Conservation (phyloP, 2,329 filamentous ascomycete genomes). For the Rhinocladiella mackenziei region DNA sequence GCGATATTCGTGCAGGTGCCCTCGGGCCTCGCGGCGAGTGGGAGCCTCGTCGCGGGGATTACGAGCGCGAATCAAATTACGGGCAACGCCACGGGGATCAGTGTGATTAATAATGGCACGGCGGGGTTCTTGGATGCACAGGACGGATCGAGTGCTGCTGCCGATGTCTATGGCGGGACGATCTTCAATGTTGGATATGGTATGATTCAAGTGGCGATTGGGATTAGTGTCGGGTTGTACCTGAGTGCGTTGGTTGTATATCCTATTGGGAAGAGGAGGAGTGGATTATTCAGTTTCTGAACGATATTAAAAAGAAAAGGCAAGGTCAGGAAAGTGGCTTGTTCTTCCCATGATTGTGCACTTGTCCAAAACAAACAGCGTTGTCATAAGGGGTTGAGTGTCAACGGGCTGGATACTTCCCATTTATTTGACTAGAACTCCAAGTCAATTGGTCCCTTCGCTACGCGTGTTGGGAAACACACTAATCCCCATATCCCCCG, state of each 20-base stretch:
- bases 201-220: slow-evolving; percentile 48
- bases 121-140: slow-evolving; percentile 24
- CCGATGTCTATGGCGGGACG: slow-evolving; percentile 30
- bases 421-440: no score
- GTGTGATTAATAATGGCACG: slow-evolving; percentile 41
- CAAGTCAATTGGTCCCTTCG: no score
- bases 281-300: slow-evolving; percentile 46
- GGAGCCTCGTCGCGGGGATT: slow-evolving; percentile 55
- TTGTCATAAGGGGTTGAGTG: no score
- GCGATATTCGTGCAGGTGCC: slow-evolving; percentile 73
- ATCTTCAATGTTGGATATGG: slow-evolving; percentile 45
- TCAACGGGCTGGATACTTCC: no score
- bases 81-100: slow-evolving; percentile 41
- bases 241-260: slow-evolving; percentile 46
- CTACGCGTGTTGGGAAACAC: no score
- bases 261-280: slow-evolving; percentile 45
- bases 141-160: slow-evolving; percentile 5
- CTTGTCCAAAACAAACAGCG: no score
- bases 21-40: slow-evolving; percentile 56
- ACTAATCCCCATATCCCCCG: no score
- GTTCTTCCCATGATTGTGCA: no score
- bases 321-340: no score
- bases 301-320: no score
- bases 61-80: slow-evolving; percentile 43
- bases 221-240: slow-evolving; percentile 47